These are phyloP conservation scores for Acanthamoeba culbertsoni DNA, from an alignment of 208 protist genomes.

Conservation along the genomic window DNA sequence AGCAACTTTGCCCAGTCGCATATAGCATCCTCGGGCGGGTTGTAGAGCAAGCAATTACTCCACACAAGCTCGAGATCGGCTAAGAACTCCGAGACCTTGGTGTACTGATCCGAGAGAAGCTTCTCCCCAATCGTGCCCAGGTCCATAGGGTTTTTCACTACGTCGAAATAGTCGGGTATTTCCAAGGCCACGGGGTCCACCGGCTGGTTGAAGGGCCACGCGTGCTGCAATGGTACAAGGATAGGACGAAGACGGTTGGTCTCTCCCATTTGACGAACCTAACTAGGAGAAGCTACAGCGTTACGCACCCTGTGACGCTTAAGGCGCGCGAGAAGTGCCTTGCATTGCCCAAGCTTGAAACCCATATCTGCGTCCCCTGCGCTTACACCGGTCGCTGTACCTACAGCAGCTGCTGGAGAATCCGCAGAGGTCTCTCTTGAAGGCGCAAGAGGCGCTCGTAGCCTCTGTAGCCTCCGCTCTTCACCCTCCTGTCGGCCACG, in stretches of 20 bases:
- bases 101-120: conserved; percentile 38
- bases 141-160: conserved; percentile 85
- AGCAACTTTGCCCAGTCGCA: background rate
- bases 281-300: too few relatives aligned
- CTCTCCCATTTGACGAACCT: background rate
- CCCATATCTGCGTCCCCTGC: too few relatives aligned
- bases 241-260: background rate
- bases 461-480: too few relatives aligned
- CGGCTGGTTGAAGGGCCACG: conserved; percentile 77
- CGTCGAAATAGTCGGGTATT: conserved; percentile 81
- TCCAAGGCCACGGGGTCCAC: conserved; percentile 79
- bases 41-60: conserved; percentile 66
- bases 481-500: too few relatives aligned
- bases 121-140: conserved; percentile 72
- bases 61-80: conserved; percentile 63
- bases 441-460: too few relatives aligned
- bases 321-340: too few relatives aligned
- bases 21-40: conserved; percentile 45
- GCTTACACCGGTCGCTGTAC: too few relatives aligned
- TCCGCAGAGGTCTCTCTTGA: too few relatives aligned
- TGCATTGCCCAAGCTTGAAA: too few relatives aligned
- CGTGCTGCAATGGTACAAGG: conserved; percentile 11
- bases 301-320: too few relatives aligned
- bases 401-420: too few relatives aligned
- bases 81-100: conserved; percentile 6